Evolutionary conservation across 257 asterid genomes (phyloP).

Genomic region (Ilex asprella): DNA sequence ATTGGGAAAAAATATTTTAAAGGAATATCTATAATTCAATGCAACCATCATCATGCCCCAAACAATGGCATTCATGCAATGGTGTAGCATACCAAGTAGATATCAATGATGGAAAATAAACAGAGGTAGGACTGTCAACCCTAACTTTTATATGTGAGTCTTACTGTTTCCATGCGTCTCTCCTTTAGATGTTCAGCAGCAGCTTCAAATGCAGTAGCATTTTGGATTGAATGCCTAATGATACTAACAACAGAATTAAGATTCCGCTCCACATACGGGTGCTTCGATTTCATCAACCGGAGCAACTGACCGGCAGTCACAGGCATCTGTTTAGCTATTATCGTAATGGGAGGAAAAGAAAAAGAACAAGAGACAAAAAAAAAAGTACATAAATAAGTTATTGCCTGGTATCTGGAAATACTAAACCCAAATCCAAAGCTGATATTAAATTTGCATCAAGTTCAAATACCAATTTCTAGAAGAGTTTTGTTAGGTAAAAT

Average conservation of each 20-base stretch:
- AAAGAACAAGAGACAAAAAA: background rate
- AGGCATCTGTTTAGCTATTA: constrained; percentile 90
- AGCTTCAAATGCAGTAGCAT: constrained; percentile 69
- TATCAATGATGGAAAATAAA: background rate
- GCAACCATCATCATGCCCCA: no score
- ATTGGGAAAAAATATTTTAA: no score
- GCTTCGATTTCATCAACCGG: constrained; percentile 62
- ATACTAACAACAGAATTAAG: constrained; percentile 68
- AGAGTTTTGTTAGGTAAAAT: constrained; percentile 84
- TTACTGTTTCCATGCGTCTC: constrained; percentile 53
- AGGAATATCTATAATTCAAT: no score
- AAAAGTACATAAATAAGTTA: background rate
- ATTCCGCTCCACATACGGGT: constrained; percentile 72
- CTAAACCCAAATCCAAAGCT: no score
- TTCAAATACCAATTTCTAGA: constrained; percentile 65
- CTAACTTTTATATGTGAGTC: constrained; percentile 1
- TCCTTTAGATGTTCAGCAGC: constrained; percentile 55
- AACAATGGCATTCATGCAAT: no score
- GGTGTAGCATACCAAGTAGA: no score
- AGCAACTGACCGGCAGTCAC: constrained; percentile 56
- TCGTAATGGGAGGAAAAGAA: background rate
- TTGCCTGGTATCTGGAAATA: no score
- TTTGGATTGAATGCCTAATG: constrained; percentile 72
- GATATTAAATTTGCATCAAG: no score
- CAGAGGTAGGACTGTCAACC: background rate